A percentile compares a stretch with the other conserved stretches of the same genome.
Conservation (phyloP, 2,329 filamentous ascomycete genomes). For the Chaetothyriales sp. region DNA sequence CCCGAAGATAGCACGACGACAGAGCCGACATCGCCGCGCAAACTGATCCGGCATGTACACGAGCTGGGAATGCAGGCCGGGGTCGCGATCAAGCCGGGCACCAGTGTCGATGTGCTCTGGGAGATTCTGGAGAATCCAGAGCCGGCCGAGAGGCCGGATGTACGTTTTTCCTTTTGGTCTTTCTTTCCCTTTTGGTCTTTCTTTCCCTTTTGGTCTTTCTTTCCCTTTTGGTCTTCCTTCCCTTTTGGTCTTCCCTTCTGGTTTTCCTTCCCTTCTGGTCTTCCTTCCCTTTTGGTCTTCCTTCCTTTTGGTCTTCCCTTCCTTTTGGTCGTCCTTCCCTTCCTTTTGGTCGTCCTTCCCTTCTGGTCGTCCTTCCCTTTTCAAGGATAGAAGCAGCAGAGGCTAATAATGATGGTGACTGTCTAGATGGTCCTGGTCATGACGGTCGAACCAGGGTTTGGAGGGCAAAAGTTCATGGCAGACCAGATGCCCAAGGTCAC, state of each 20-base stretch:
- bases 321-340: neutral
- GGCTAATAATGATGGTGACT: constrained; percentile 3
- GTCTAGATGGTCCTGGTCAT: constrained; percentile 90
- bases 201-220: neutral
- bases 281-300: neutral
- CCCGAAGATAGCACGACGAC: constrained; percentile 55
- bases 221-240: too few relatives aligned
- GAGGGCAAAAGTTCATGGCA: constrained; percentile 97
- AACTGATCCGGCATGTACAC: constrained; percentile 84
- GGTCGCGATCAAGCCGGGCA: constrained; percentile 90
- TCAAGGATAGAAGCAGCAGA: neutral
- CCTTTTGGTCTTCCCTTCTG: neutral
- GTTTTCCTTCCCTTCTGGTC: too few relatives aligned
- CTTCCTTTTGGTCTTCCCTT: neutral
- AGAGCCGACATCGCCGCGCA: constrained; percentile 63
- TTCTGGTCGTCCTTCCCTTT: neutral
- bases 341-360: neutral
- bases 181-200: neutral
- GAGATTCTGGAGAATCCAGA: constrained; percentile 66
- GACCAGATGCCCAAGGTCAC: constrained; percentile 88
- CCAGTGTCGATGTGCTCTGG: constrained; percentile 80
- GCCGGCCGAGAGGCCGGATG: constrained; percentile 70
- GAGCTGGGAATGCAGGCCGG: constrained; percentile 76
- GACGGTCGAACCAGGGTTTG: constrained; percentile 96
- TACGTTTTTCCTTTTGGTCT: constrained; percentile 29